Evolutionary conservation across 2,329 filamentous ascomycete genomes (phyloP).

Genomic region (Geosmithia putterillii): DNA sequence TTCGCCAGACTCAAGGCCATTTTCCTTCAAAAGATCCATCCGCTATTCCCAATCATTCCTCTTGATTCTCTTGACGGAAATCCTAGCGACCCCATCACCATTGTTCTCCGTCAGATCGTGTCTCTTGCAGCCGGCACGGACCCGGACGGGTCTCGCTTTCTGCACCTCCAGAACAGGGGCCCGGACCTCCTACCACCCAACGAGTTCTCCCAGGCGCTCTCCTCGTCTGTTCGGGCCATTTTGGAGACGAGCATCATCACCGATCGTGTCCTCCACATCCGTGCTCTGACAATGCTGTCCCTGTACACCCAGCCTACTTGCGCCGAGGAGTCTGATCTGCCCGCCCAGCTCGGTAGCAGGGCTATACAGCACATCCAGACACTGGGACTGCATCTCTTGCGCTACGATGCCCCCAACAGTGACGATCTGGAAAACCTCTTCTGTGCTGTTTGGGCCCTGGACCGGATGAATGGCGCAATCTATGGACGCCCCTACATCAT

Average conservation of each 20-base stretch:
- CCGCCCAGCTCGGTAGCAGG: slow-evolving; percentile 37
- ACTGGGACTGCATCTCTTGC: slow-evolving; percentile 38
- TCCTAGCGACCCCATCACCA: slow-evolving; percentile 19
- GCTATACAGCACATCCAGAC: slow-evolving; percentile 47
- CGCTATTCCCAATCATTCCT: slow-evolving; percentile 40
- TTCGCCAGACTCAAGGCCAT: slow-evolving; percentile 30
- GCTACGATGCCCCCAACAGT: slow-evolving; percentile 23
- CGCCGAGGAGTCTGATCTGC: slow-evolving; percentile 40
- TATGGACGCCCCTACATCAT: slow-evolving; percentile 47
- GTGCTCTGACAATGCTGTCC: slow-evolving; percentile 39
- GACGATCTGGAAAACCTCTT: slow-evolving; percentile 37
- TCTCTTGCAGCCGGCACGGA: slow-evolving; percentile 42
- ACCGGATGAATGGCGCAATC: slow-evolving; percentile 46
- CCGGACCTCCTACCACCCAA: slow-evolving; percentile 25
- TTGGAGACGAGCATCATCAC: slow-evolving; percentile 41
- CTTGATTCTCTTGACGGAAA: slow-evolving; percentile 16
- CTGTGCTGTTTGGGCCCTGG: slow-evolving; percentile 48
- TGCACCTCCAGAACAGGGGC: slow-evolving; percentile 28
- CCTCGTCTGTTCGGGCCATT: slow-evolving; percentile 33
- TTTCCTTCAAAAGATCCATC: slow-evolving; percentile 40
- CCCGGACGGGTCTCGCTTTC: slow-evolving; percentile 26
- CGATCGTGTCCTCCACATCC: slow-evolving; percentile 42
- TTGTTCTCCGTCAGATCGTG: slow-evolving; percentile 39
- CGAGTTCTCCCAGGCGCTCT: slow-evolving; percentile 35
- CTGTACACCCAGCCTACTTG: slow-evolving; percentile 46